phyloP scores from a whole-genome alignment of 2,329 filamentous ascomycete genomes.

The Incumbomyces lentus region DNA sequence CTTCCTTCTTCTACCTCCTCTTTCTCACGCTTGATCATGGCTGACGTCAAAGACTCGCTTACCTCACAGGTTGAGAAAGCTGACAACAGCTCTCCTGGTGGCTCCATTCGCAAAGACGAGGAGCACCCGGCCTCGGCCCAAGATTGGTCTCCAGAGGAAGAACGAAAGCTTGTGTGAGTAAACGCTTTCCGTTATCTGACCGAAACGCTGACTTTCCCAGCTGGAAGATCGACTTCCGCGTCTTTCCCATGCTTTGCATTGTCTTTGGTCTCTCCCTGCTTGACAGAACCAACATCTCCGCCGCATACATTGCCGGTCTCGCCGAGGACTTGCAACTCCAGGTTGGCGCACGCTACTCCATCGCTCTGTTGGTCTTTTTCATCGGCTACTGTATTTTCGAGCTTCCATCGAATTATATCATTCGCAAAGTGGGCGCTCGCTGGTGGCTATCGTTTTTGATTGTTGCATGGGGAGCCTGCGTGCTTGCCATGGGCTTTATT shows the following conservation, averaged over 20 bases:
- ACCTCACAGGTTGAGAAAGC: not conserved
- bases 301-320: slow-evolving; percentile 57
- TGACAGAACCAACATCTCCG: slow-evolving; percentile 68
- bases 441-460: slow-evolving; percentile 24
- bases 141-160: slow-evolving; percentile 7
- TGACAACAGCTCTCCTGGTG: not conserved
- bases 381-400: slow-evolving; percentile 62
- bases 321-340: slow-evolving; percentile 22
- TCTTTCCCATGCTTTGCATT: slow-evolving; percentile 12
- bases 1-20: not conserved
- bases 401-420: slow-evolving; percentile 56
- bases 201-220: not conserved
- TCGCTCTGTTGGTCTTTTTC: slow-evolving; percentile 64
- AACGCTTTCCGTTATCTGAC: not conserved
- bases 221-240: slow-evolving; percentile 9
- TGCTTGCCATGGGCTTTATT: slow-evolving; percentile 22
- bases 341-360: slow-evolving; percentile 24
- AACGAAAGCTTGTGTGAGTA: slow-evolving; percentile 7
- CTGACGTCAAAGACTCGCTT: not conserved
- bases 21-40: not conserved
- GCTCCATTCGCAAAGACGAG: slow-evolving; percentile 6
- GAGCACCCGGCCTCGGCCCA: not conserved
- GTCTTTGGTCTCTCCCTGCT: slow-evolving; percentile 49
- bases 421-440: slow-evolving; percentile 50
- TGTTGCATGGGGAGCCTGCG: slow-evolving; percentile 35